phyloP scores from a whole-genome alignment of 2,329 filamentous ascomycete species.

The Talaromyces rugulosus region DNA sequence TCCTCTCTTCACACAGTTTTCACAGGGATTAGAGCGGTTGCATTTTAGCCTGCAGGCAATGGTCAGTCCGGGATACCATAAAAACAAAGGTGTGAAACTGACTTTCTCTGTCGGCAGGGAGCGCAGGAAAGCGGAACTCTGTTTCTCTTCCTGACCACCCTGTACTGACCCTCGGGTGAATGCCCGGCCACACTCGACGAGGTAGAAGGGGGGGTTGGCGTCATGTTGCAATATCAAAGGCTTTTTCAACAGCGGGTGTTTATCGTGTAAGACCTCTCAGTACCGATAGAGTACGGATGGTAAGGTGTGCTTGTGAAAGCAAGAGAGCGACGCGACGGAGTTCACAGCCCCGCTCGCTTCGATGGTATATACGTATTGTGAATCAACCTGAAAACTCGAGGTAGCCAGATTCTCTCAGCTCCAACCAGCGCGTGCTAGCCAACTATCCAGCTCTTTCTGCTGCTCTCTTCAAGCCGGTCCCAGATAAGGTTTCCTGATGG shows the following conservation, averaged over 20 bases:
- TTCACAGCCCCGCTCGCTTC: neutral
- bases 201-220: slow-evolving; percentile 46
- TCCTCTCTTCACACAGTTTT: slow-evolving; percentile 88
- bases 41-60: slow-evolving; percentile 68
- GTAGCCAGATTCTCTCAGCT: neutral
- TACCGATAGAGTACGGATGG: neutral
- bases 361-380: neutral
- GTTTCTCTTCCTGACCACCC: slow-evolving; percentile 87
- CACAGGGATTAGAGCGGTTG: slow-evolving; percentile 84
- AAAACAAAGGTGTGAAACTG: slow-evolving; percentile 30
- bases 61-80: slow-evolving; percentile 11
- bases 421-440: neutral
- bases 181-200: slow-evolving; percentile 69
- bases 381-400: neutral
- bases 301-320: neutral
- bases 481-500: neutral
- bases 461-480: neutral
- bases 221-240: slow-evolving; percentile 26
- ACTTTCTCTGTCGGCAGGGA: slow-evolving; percentile 90
- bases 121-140: slow-evolving; percentile 87
- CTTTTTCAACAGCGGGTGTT: neutral
- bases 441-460: neutral
- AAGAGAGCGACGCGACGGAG: neutral
- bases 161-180: slow-evolving; percentile 81
- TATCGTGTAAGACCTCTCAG: neutral